Evolutionary conservation across 108 stramenopile species (phyloP), one percentile per base, ranked within the genome.

Genomic region (Pseudonitzschia pungens): DNA sequence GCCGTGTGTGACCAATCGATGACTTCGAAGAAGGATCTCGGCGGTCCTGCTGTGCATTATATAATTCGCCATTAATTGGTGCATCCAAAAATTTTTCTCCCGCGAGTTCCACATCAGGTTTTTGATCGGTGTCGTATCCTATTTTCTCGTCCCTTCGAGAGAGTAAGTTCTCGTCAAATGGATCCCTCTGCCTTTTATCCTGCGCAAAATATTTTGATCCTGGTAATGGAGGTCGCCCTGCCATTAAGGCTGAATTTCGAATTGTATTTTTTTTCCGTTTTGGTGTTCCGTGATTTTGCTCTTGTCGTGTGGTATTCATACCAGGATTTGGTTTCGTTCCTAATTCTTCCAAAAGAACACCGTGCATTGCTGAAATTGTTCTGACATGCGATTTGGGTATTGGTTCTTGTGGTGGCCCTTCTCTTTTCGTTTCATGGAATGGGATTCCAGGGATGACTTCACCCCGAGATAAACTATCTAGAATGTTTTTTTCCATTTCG

Each of bases 311-410:
- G 40, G 18, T 51, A 41, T 21, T 57, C 26, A n/a, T n/a, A n/a
- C n/a, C n/a, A n/a, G n/a, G n/a, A n/a, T n/a, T n/a, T n/a, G 42
- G 52, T 44, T 16, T 31, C 40, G 28, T 24, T 43, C 21, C 52
- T 24, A 88, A 66, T 62, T 85, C 80, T n/a, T 71, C 77, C 31
- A 90, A 51, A 1, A 87, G 24, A n/a, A 65, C 56, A 58, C 83
- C 87, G 63, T 90, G 80, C 89, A 90, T 87, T 11, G 75, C 70
- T 9, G 85, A 86, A 52, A 90, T 86, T 4, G 89, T 90, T 27
- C 89, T 78, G 4, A 86, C 69, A 48, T 69, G 70, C 4, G 16
- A 29, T 32, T 77, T 43, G 27, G 69, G 53, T 41, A 51, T 20
- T 28, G 66, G 72, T 42, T 79, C 73, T 32, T 48, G 32, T 1